Evolutionary conservation across 1,284 basidiomycete species (phyloP), one percentile per base, ranked within the genome.

Genomic region (Irpex sp.): DNA sequence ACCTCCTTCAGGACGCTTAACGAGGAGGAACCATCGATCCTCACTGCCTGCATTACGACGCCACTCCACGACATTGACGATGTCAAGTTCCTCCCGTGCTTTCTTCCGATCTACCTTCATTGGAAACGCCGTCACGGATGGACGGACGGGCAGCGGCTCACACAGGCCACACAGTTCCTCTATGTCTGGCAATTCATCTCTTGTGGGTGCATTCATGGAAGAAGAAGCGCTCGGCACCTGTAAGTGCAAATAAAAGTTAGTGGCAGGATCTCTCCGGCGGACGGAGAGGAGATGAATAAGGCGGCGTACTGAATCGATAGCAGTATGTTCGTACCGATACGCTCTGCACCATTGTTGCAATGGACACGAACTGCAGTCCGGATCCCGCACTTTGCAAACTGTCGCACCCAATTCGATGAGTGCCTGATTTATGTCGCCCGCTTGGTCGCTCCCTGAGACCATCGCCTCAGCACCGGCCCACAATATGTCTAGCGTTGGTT

Each of bases 401-500:
- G 94, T 96, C 70, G 92, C 92, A 50, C 95, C 95, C 3, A 97
- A 84, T 69, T 94, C 92, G 66, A 93, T 94, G 46, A 94, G 80
- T 17, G 89, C 93, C 76, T 97, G 94, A 73, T 97, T 96, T 68
- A 94, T 83, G 73, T 95, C 92, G 9, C 94, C 93, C 0, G 93
- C 79, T 69, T 81, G 73, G 46, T 78, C 77, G n/a, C 77, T 74
- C 8, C 73, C 71, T 17, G 80, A 70, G 9, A 97, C 92, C 70
- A 97, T 83, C 2, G 79, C 80, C 37, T 79, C 79, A 0, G 95
- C 95, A 2, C 84, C 86, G 4, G 80, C 75, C 95, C 95, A 97
- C n/a, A 98, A 79, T 62, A 92, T 76, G 67, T 94, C 89, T 51
- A 92, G 83, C 0, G 91, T 90, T 1, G 78, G 70, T 70, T 95